Conservation (phyloP, 257 asterid species). For the Solanum peruvianum region DNA sequence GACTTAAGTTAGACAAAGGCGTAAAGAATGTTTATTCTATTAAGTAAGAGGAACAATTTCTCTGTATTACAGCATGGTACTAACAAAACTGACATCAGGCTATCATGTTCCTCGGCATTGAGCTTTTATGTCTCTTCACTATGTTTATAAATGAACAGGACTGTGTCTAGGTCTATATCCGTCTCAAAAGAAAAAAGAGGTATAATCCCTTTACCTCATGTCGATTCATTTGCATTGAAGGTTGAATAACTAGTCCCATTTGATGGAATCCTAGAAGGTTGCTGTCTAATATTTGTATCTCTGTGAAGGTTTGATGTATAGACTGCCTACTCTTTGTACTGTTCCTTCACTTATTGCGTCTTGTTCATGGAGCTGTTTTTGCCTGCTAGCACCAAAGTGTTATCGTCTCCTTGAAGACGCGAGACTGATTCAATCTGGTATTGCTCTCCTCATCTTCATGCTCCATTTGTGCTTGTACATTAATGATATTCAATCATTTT, state of each 20-base stretch:
- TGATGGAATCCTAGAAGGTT: not conserved
- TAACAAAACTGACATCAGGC: not conserved
- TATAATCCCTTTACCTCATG: not conserved
- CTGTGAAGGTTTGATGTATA: not conserved
- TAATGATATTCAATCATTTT: not conserved
- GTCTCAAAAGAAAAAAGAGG: not conserved
- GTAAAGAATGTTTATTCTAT: not conserved
- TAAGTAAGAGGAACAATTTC: not conserved
- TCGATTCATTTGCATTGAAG: not conserved
- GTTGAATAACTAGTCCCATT: not conserved
- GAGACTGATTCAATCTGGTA: not conserved
- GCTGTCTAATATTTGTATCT: not conserved
- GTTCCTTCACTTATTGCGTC: not conserved
- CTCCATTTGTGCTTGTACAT: not conserved
- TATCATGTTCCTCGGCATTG: constrained; percentile 5
- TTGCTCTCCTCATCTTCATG: not conserved
- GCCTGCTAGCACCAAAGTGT: not conserved
- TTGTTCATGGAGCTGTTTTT: not conserved
- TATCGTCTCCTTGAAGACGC: not conserved
- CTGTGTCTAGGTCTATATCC: constrained; percentile 17
- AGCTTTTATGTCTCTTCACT: constrained; percentile 16
- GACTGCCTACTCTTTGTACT: not conserved
- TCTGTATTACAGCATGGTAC: not conserved
- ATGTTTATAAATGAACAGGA: constrained; percentile 25
- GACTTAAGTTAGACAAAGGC: not conserved